Evolutionary conservation across 805 yeast genomes (phyloP).

Genomic region (Jamesozyma jinghongensis): DNA sequence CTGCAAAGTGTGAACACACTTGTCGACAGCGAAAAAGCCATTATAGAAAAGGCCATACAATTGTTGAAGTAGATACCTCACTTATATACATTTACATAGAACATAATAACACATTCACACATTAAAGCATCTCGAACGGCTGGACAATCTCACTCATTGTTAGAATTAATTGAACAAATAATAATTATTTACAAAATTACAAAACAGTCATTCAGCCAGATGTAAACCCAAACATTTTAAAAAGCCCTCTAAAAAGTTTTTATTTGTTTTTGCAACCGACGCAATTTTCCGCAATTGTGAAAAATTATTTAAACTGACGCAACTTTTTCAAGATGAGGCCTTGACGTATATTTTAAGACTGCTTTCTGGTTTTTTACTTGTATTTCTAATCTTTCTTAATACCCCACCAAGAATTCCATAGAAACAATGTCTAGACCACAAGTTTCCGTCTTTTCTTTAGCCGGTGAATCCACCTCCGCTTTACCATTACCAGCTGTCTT

Average conservation of each 20-base stretch:
- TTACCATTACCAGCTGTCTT: constrained; percentile 97
- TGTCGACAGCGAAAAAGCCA: neutral
- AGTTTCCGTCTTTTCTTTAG: constrained; percentile 84
- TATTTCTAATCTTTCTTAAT: neutral
- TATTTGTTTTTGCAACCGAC: neutral
- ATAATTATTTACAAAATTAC: too few relatives aligned
- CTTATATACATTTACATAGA: neutral
- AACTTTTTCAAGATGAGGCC: neutral
- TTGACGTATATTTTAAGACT: neutral
- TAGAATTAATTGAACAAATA: too few relatives aligned
- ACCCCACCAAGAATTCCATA: constrained; percentile 4
- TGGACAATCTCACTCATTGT: too few relatives aligned
- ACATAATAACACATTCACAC: too few relatives aligned
- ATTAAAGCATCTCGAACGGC: too few relatives aligned
- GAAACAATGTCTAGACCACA: constrained; percentile 68
- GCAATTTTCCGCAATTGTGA: neutral
- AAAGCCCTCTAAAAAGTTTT: constrained; percentile 1
- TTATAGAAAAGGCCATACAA: neutral
- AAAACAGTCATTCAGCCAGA: neutral
- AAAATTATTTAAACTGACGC: neutral
- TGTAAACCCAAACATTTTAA: neutral
- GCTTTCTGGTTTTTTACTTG: neutral
- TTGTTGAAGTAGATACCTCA: neutral
- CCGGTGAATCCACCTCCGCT: constrained; percentile 82
- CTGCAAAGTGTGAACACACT: neutral